Evolutionary conservation across 441 rosid species (phyloP), one percentile per base, ranked within the genome.

Genomic region (Daphne laureola): DNA sequence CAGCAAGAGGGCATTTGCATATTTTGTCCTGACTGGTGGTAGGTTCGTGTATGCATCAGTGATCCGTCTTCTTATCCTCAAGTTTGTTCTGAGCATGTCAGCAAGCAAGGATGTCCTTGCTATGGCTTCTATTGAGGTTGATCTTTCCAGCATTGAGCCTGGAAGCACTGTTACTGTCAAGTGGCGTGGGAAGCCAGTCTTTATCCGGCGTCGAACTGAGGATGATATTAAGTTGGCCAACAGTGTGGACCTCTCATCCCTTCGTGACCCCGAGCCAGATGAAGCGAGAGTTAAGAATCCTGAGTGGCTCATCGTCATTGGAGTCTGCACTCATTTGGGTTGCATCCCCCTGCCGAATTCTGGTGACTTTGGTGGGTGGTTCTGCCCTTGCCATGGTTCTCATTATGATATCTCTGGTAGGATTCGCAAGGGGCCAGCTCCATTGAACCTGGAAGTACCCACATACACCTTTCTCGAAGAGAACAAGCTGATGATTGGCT

Each of bases 361-460:
- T 27, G 82, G 82, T 53, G 82, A 77, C 47, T 77, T 65, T 64
- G 82, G 78, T 31, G 82, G 82, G n/a, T 77, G 82, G 82, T 77
- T 77, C 58, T 77, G 82, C 66, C 82, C 78, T 4, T 77, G 82
- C 65, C 82, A 77, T 27, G 82, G 82, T 15, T 77, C 82, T 12
- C 82, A 77, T 56, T 77, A 77, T n/a, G 81, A 77, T 61, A 25
- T 77, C 60, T 77, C 81, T 4, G 78, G 81, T 18, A 73, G 78
- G 67, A 77, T 77, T 51, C 75, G 81, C 18, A 77, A 77, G 72
- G 82, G 82, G 18, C 79, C 82, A 1, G 82, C 82, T 31, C 82
- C 82, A n/a, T 77, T 73, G 63, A 77, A 77, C 50, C 74, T 77
- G 61, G 78, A 77, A 68, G 82, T 77, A 18, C 82, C 82, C 43